Conservation (phyloP, 2,329 filamentous ascomycete species). For the Colletotrichum salicis region DNA sequence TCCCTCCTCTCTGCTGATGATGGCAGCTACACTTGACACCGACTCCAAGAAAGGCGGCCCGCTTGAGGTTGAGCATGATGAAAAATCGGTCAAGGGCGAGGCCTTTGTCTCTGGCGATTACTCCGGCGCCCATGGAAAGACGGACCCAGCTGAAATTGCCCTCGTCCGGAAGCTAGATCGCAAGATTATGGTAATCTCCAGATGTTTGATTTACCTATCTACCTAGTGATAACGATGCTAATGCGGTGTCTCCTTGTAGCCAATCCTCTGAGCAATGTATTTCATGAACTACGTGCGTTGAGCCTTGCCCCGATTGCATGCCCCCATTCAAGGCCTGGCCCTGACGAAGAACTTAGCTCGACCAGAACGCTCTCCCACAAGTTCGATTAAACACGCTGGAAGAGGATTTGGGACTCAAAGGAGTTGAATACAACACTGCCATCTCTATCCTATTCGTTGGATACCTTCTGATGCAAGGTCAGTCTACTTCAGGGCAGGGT, state of each 20-base stretch:
- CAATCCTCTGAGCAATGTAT: slow-evolving; percentile 40
- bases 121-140: slow-evolving; percentile 41
- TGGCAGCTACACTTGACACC: neutral
- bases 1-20: neutral
- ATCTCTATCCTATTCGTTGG: slow-evolving; percentile 40
- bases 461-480: slow-evolving; percentile 51
- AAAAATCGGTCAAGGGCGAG: slow-evolving; percentile 22
- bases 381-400: slow-evolving; percentile 38
- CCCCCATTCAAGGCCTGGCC: neutral
- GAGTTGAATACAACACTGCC: slow-evolving; percentile 38
- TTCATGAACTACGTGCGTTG: slow-evolving; percentile 36
- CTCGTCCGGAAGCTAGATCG: slow-evolving; percentile 40
- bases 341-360: slow-evolving; percentile 17
- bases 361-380: slow-evolving; percentile 39
- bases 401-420: slow-evolving; percentile 36
- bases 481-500: no score
- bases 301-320: no score
- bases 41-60: slow-evolving; percentile 4
- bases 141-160: slow-evolving; percentile 39
- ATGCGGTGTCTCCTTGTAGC: slow-evolving; percentile 27
- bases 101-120: slow-evolving; percentile 15
- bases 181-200: slow-evolving; percentile 39
- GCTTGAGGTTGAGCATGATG: slow-evolving; percentile 23
- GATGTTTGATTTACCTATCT: no score
- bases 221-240: neutral